These are phyloP conservation scores for Daldinia decipiens DNA, from an alignment of 495 filamentous ascomycete species.

Conservation along the genomic window DNA sequence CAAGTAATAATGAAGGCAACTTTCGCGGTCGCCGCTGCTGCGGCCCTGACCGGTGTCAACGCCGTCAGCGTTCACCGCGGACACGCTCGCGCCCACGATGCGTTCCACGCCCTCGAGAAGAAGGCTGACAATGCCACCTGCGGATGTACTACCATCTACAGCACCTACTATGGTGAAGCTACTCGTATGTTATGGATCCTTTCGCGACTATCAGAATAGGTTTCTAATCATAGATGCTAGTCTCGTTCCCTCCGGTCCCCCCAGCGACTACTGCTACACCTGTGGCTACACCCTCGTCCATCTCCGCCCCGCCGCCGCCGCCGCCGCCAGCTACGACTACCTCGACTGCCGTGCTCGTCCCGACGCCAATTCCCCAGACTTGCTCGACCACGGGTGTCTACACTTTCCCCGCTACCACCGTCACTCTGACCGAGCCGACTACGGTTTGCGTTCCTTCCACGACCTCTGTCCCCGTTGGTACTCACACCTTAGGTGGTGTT, in stretches of 20 bases:
- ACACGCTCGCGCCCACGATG: conserved; percentile 72
- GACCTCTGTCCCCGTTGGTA: conserved; percentile 71
- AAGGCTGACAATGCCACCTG: conserved; percentile 53
- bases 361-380: conserved; percentile 72
- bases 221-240: conserved; percentile 37
- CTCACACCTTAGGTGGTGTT: conserved; percentile 78
- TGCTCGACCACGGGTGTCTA: conserved; percentile 79
- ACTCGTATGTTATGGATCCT: conserved; percentile 61
- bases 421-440: conserved; percentile 72
- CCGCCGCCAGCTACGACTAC: conserved; percentile 21
- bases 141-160: conserved; percentile 74
- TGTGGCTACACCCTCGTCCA: conserved; percentile 6
- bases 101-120: conserved; percentile 61
- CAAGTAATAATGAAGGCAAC: conserved; percentile 70
- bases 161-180: conserved; percentile 66
- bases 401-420: conserved; percentile 80
- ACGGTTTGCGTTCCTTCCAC: conserved; percentile 73
- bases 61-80: conserved; percentile 61
- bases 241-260: conserved; percentile 52
- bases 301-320: not conserved
- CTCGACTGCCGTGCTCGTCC: conserved; percentile 58
- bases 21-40: conserved; percentile 70
- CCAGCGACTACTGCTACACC: conserved; percentile 50
- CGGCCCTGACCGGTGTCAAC: conserved; percentile 71
- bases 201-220: not conserved